Conservation (phyloP, 441 rosid species). For the Populus hybrid region DNA sequence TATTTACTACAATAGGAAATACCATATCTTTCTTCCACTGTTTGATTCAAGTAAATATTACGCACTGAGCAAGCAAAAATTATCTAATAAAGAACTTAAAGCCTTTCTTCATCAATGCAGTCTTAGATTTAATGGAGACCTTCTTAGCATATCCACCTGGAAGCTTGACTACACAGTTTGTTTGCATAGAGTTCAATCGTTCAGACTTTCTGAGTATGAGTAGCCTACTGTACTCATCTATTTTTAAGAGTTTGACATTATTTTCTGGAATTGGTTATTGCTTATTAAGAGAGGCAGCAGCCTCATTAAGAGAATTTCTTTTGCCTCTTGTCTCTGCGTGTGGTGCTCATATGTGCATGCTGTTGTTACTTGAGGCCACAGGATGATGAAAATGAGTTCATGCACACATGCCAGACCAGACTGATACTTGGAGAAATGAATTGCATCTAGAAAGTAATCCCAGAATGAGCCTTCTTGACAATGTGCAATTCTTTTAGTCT, state of each 20-base stretch:
- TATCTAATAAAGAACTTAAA: neutral
- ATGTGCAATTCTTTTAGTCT: neutral
- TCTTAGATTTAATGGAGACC: constrained; percentile 10
- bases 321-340: neutral
- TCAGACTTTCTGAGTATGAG: neutral
- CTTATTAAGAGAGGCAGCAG: neutral
- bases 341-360: neutral
- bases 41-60: neutral
- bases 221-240: neutral
- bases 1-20: constrained; percentile 4
- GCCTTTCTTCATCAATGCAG: neutral
- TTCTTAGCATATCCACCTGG: neutral
- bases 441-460: neutral
- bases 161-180: neutral
- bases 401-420: neutral
- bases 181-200: neutral
- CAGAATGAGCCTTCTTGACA: neutral
- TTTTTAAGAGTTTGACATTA: neutral
- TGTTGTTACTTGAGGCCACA: neutral
- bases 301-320: neutral
- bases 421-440: neutral
- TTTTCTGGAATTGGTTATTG: neutral
- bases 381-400: neutral
- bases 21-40: neutral
- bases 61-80: constrained; percentile 1